Base-by-base conservation (phyloP, 129 eudicot genomes). In the Artemisia annua region DNA sequence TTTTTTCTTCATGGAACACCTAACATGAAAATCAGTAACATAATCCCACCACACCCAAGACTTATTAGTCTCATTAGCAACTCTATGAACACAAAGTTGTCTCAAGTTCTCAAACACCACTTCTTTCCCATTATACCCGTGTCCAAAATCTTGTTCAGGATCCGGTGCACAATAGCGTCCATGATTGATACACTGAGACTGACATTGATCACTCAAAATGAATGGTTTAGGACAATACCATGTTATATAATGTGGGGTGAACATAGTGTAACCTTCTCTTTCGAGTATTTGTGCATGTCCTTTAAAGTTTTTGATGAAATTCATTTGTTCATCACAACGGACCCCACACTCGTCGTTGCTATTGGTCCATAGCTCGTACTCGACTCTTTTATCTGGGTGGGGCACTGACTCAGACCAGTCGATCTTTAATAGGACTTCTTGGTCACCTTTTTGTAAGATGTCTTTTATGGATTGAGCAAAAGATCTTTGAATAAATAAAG, bases 11-110 rank as follows among this genome's bases (percentile, higher is more conserved):
- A 95, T 95, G 11, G 97, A 90, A 71, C 99, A 95, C 60, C 99
- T 83, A n/a, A 95, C 85, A 63, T 95, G 99, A 57, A 95, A 95
- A 90, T 95, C 99, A 43, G 99, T 86, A 39, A 95, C 99, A 74
- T 78, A 95, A 71, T 95, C 99, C 99, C 99, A 95, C 99, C 99
- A 95, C 32, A 88, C 97, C 99, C 99, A 95, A 5, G 99, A 78
- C 59, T 91, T 89, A 7, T 78, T 82, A 30, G 66, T 83, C 72
- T 85, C 91, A 53, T 95, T 95, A 51, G 97, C 94, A 79, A 90
- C 91, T 63, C 86, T 72, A 76, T 95, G 96, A 50, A 90, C 99
- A 75, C 99, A 95, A 55, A 95, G 89, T 79, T 95, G 99, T 79
- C 99, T 84, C 68, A 95, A 78, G 68, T 95, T 95, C 83, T 95